Evolutionary conservation across 1,284 basidiomycete species (phyloP), one percentile per base, ranked within the genome.

Genomic region (Caloboletus firmus): DNA sequence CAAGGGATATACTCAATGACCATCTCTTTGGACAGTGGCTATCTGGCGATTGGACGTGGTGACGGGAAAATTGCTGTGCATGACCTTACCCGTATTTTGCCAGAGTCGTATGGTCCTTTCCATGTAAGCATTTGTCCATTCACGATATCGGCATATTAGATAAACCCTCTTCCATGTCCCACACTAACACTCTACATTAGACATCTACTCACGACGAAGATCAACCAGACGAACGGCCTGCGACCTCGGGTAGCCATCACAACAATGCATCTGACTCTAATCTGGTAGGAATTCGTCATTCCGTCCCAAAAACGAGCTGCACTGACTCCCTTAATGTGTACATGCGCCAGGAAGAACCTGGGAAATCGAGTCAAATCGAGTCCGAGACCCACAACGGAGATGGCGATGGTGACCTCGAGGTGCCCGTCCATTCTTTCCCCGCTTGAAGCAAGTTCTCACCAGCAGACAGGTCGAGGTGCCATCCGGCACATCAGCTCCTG

Each of bases 61-160:
- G 7, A 39, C 2, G 41, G 52, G 11, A 55, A 40, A 39, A 20
- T 46, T 5, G 18, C n/a, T 1, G 4, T 53, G 15, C 52, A 18
- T n/a, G 18, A 39, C 2, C 52, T 54, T 15, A 5, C 13, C 3
- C 2, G 15, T 13, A 17, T 52, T 24, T 32, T 53, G 17, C 51
- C 37, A 2, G 39, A 43, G 5, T 31, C 17, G 8, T 52, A 30
- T 10, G 39, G 26, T 10, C 31, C 51, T 4, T 42, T 52, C n/a
- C 17, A 20, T 28, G 45, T 47, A 20, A 28, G 40, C 12, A 18
- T 4, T 10, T 28, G 17, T 2, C 4, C 8, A 15, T 28, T 42
- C 34, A 4, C 4, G 17, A 30, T 17, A 10, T 7, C 6, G 18
- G 0, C n/a, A 26, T 26, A 8, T 10, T 4, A 11, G 22, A 43